Percentiles rank a stretch among this genome's conserved stretches.
These are phyloP conservation scores for Agapanthus africanus DNA, from an alignment of 106 monocot genomes.

Conservation along the genomic window DNA sequence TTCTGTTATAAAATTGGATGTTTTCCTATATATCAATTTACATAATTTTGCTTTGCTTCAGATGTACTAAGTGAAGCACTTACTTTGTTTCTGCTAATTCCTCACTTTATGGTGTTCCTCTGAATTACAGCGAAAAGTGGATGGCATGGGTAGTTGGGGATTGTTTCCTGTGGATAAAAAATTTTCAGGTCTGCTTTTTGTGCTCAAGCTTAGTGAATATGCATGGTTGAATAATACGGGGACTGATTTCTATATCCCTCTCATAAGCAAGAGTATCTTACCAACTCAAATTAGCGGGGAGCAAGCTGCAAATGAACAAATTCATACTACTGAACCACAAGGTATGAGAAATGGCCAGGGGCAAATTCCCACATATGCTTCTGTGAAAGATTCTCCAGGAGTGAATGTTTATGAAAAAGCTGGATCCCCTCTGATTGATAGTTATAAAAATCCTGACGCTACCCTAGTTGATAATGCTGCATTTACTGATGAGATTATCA, in stretches of 20 bases:
- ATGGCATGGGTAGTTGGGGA: slow-evolving; percentile 60
- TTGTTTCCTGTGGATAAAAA: slow-evolving; percentile 46
- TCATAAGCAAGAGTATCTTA: slow-evolving; percentile 26
- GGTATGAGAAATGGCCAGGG: neutral
- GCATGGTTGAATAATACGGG: slow-evolving; percentile 76
- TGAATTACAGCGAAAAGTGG: slow-evolving; percentile 55
- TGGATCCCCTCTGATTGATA: slow-evolving; percentile 1
- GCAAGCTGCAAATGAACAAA: slow-evolving; percentile 15
- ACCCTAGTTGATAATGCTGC: slow-evolving; percentile 15
- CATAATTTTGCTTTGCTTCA: neutral
- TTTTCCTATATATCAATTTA: neutral
- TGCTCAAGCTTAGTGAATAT: slow-evolving; percentile 79
- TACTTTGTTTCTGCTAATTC: slow-evolving; percentile 8
- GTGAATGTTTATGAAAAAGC: neutral
- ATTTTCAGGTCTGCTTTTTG: slow-evolving; percentile 65
- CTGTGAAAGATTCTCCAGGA: neutral
- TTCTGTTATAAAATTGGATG: neutral
- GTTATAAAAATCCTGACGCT: too few species aligned
- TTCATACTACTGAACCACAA: neutral
- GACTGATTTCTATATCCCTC: slow-evolving; percentile 81
- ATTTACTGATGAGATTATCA: slow-evolving; percentile 65
- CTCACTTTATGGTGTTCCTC: slow-evolving; percentile 17
- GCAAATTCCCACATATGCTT: neutral
- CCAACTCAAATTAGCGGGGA: slow-evolving; percentile 16
- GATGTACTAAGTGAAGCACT: neutral